Conservation (phyloP, 2,329 filamentous ascomycete species). For the Emergomyces orientalis region DNA sequence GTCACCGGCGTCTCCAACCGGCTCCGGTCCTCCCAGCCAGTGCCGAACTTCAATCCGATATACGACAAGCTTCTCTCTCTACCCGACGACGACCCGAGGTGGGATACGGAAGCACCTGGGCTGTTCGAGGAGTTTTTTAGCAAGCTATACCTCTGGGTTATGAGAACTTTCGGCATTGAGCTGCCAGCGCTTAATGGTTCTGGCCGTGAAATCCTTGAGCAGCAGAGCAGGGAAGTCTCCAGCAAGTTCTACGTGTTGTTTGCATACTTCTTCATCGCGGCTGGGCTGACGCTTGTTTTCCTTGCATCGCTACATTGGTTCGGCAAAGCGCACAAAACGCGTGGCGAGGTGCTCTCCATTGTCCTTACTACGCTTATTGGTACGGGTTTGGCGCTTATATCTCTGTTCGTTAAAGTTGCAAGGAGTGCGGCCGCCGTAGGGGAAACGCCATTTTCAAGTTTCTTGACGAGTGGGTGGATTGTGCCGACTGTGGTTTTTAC, state of each 20-base stretch:
- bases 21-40: slow-evolving; percentile 3
- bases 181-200: neutral
- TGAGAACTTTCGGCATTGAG: slow-evolving; percentile 13
- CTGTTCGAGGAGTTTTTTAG: slow-evolving; percentile 7
- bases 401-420: slow-evolving; percentile 8
- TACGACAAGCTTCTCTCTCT: slow-evolving; percentile 7
- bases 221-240: slow-evolving; percentile 23
- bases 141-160: slow-evolving; percentile 10
- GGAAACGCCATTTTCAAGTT: neutral
- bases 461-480: slow-evolving; percentile 9
- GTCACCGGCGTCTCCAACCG: slow-evolving; percentile 1
- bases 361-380: slow-evolving; percentile 9
- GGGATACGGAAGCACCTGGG: neutral
- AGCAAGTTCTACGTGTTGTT: slow-evolving; percentile 21
- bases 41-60: slow-evolving; percentile 11
- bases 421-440: neutral
- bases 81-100: neutral
- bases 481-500: slow-evolving; percentile 11
- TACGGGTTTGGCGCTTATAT: slow-evolving; percentile 9
- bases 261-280: slow-evolving; percentile 32
- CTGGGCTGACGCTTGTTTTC: slow-evolving; percentile 28
- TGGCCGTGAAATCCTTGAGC: neutral
- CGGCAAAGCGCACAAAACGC: slow-evolving; percentile 17
- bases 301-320: slow-evolving; percentile 25
- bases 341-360: slow-evolving; percentile 16